Evolutionary conservation across 352 stramenopile species (phyloP), one percentile per base, ranked within the genome.

Genomic region (Globisporangium nodosum): DNA sequence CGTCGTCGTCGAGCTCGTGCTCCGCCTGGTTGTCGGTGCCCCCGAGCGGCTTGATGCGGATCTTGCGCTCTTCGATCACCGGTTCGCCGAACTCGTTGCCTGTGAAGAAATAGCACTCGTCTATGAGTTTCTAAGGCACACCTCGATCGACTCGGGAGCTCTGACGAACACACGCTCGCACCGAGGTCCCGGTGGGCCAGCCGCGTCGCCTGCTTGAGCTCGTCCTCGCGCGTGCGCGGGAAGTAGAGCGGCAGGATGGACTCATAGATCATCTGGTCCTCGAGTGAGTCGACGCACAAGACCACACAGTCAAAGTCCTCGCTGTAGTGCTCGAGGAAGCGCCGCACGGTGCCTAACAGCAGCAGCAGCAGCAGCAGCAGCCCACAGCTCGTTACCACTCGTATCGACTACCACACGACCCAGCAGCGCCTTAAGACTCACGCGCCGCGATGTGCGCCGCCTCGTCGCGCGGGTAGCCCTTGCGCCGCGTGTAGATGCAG

Each of bases 1-100:
- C 30, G 1, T n/a, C 33, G 18, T 27, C 35, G 21, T 20, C 55
- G 15, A 1, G 21, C 33, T 20, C 55, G 31, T 5, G 33, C 33
- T 24, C 55, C 6, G 35, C 54, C 5, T 71, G 51, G 39, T 73
- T 65, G 16, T 61, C 39, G 13, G 20, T 45, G 33, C 58, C 65
- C 20, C 52, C 68, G 48, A 68, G 59, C 48, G 53, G 58, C 33
- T 63, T 60, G 31, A 93, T 92, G 35, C 82, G 82, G 52, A 95
- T 93, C 71, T 86, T 87, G 20, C 86, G 78, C 55, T 95, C 86
- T 35, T 71, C 65, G 24, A 93, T 90, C n/a, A 92, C 74, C 3
- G 80, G 81, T 65, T 92, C 85, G 3, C 85, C 85, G 54, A 84
- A 90, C 52, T 66, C 77, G 47, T 92, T 68, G 18, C 85, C 83